Conservation (phyloP, 2,329 filamentous ascomycete genomes). For the Fusarium avenaceum region DNA sequence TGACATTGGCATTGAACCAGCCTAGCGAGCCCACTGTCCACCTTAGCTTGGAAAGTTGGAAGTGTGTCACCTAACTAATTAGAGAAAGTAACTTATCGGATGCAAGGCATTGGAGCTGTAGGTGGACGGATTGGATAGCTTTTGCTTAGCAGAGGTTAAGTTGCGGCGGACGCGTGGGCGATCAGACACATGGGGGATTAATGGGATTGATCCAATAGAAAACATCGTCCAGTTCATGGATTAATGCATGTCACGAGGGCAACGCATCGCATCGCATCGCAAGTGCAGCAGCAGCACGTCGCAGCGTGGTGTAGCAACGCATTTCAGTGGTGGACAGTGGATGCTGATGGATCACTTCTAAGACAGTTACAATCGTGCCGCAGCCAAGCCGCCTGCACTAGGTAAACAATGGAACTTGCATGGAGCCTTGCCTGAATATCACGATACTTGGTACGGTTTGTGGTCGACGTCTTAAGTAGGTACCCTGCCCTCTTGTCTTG, state of each 20-base stretch:
- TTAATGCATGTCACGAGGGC: constrained; percentile 40
- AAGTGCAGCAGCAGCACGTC: background rate
- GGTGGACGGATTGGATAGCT: constrained; percentile 23
- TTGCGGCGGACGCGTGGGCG: constrained; percentile 42
- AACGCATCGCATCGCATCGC: constrained; percentile 1
- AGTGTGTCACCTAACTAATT: constrained; percentile 18
- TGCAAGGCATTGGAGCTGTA: constrained; percentile 24
- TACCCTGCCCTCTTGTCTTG: background rate
- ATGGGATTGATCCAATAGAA: constrained; percentile 28
- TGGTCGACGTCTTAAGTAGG: background rate
- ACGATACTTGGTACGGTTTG: constrained; percentile 5
- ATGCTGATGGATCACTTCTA: constrained; percentile 3
- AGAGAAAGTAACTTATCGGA: constrained; percentile 5
- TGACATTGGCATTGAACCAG: background rate
- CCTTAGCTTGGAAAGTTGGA: background rate
- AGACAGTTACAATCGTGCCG: constrained; percentile 17
- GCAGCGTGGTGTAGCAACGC: constrained; percentile 3
- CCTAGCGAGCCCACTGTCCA: too few species aligned
- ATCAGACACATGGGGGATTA: constrained; percentile 36
- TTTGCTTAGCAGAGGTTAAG: constrained; percentile 32
- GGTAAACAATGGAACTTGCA: background rate
- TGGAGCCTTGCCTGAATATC: constrained; percentile 17
- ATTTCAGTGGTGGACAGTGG: constrained; percentile 31
- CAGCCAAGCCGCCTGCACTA: constrained; percentile 25
- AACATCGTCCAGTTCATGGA: constrained; percentile 28